Percentiles rank a stretch among this genome's conserved stretches.
Evolutionary conservation across 2,329 filamentous ascomycete genomes (phyloP).

Genomic region (Penicillium griseofulvum): DNA sequence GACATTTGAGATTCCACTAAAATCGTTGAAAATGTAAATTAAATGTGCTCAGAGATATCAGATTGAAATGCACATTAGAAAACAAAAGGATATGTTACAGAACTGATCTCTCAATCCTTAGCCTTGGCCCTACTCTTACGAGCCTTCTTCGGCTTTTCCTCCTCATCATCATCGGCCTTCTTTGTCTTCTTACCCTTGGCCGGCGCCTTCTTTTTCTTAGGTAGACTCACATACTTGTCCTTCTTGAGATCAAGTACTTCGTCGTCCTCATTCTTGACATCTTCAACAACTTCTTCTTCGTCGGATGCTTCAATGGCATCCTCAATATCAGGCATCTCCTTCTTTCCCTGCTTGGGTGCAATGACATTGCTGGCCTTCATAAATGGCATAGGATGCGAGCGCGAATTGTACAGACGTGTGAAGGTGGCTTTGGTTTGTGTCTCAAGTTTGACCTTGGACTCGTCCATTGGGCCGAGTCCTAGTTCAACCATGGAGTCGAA

Average conservation of each 20-base stretch:
- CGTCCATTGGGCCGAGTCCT: conserved; percentile 78
- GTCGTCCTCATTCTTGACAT: conserved; percentile 63
- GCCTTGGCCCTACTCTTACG: conserved; percentile 31
- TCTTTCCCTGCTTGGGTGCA: conserved; percentile 67
- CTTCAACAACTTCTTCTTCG: conserved; percentile 59
- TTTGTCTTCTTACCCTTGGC: conserved; percentile 40
- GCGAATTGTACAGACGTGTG: conserved; percentile 84
- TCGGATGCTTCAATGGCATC: conserved; percentile 94
- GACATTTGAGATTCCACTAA: too few relatives aligned
- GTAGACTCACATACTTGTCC: conserved; percentile 93
- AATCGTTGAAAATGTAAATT: neutral
- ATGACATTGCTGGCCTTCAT: conserved; percentile 84
- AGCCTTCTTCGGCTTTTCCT: conserved; percentile 56
- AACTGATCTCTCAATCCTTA: conserved; percentile 15
- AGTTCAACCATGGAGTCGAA: conserved; percentile 91
- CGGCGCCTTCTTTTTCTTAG: conserved; percentile 66
- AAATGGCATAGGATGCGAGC: conserved; percentile 86
- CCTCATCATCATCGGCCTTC: conserved; percentile 38
- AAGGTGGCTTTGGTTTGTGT: conserved; percentile 84
- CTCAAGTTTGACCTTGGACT: conserved; percentile 73
- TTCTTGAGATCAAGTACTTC: conserved; percentile 82
- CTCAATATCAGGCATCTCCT: conserved; percentile 86
- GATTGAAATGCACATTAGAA: neutral
- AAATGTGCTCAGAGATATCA: neutral
- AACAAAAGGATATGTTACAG: conserved; percentile 9